Percentiles rank a stretch among this genome's conserved stretches.
phyloP scores from a whole-genome alignment of 345 rosid genomes.

The Brassica nigra region DNA sequence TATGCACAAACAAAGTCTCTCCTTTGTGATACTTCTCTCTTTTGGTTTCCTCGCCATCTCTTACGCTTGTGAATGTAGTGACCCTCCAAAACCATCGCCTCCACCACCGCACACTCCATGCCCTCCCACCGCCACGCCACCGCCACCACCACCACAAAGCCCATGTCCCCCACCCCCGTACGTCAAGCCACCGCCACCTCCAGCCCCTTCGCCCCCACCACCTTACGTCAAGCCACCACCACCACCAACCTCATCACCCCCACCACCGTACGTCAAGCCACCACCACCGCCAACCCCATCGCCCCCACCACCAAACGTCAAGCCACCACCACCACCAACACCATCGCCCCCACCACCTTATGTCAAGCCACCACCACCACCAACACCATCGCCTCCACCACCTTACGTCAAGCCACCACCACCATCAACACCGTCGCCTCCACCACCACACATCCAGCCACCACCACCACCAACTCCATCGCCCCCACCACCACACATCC shows the following conservation, averaged over 20 bases:
- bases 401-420: too few species aligned
- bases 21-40: conserved; percentile 27
- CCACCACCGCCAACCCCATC: too few species aligned
- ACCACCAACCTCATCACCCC: too few species aligned
- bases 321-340: too few species aligned
- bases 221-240: conserved; percentile 11
- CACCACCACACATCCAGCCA: too few species aligned
- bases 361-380: too few species aligned
- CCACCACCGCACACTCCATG: conserved; percentile 38
- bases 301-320: too few species aligned
- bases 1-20: conserved; percentile 26
- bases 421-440: too few species aligned
- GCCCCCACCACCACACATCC: background rate
- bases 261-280: too few species aligned
- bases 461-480: background rate
- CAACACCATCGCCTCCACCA: too few species aligned
- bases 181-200: conserved; percentile 25
- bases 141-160: conserved; percentile 18
- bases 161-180: conserved; percentile 26
- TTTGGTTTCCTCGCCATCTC: conserved; percentile 19
- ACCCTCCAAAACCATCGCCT: conserved; percentile 41
- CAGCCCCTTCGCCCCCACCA: background rate
- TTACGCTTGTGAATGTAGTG: conserved; percentile 40
- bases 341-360: too few species aligned
- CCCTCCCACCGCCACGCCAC: conserved; percentile 39